Percentiles rank a stretch among this genome's conserved stretches.
Evolutionary conservation across 2,329 filamentous ascomycete genomes (phyloP).

Genomic region (Epichloe bromicola): DNA sequence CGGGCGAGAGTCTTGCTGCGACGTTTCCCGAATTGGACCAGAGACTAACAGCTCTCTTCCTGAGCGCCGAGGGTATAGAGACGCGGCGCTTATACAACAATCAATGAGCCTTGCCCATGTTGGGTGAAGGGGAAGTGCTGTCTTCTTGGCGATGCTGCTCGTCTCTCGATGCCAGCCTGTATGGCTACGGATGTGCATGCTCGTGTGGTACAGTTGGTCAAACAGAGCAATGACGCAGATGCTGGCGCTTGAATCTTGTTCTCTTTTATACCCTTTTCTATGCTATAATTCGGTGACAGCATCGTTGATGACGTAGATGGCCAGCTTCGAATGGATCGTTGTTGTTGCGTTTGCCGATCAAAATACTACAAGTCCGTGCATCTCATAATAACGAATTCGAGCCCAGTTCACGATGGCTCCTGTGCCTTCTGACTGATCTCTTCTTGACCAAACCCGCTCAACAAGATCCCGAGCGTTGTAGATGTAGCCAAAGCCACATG

Average conservation of each 20-base stretch:
- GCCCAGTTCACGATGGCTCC: conserved; percentile 22
- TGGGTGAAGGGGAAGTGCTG: conserved; percentile 33
- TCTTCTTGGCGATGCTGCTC: conserved; percentile 22
- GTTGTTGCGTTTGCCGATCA: conserved; percentile 5
- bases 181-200: too few relatives aligned
- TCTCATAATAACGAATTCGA: conserved; percentile 22
- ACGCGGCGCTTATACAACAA: conserved; percentile 40
- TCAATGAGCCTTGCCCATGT: conserved; percentile 36
- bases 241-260: too few relatives aligned
- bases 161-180: conserved; percentile 45
- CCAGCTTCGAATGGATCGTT: neutral
- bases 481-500: conserved; percentile 29
- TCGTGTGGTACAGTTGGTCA: too few relatives aligned
- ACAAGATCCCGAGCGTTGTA: conserved; percentile 26
- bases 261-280: neutral
- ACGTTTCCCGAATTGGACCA: conserved; percentile 44
- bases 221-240: too few relatives aligned
- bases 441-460: conserved; percentile 24
- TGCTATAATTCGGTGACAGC: neutral
- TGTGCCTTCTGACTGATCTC: conserved; percentile 16
- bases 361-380: conserved; percentile 22
- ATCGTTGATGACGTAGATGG: neutral
- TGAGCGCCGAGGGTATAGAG: conserved; percentile 44
- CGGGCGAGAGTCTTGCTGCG: conserved; percentile 40
- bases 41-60: conserved; percentile 38